Conservation (phyloP, 2,329 filamentous ascomycete genomes). For the Sordariomycetes sp. region DNA sequence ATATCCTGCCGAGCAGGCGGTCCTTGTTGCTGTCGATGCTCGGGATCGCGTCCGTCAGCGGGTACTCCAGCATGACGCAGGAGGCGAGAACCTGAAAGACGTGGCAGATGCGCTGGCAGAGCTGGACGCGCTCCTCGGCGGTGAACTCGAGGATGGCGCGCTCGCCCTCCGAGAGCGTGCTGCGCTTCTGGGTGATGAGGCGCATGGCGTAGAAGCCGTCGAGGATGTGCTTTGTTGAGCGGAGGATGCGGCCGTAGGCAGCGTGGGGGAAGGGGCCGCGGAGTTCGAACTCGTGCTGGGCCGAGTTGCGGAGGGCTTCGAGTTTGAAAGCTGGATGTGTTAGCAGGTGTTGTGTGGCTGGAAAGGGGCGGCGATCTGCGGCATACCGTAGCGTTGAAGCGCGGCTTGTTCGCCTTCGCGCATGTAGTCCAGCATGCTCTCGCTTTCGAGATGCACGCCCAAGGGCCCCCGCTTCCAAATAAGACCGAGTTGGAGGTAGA, state of each 20-base stretch:
- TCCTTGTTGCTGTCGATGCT: conserved; percentile 75
- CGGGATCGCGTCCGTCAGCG: conserved; percentile 80
- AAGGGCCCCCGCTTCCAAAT: conserved; percentile 95
- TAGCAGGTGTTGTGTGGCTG: neutral
- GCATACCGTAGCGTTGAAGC: conserved; percentile 63
- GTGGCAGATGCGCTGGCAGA: conserved; percentile 87
- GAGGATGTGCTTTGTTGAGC: conserved; percentile 73
- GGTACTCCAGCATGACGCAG: conserved; percentile 90
- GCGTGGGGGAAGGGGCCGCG: conserved; percentile 75
- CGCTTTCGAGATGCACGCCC: conserved; percentile 56
- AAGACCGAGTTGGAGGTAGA: conserved; percentile 90
- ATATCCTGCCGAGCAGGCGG: conserved; percentile 75
- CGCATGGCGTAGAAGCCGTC: conserved; percentile 97
- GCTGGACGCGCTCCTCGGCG: conserved; percentile 63
- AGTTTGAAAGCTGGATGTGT: conserved; percentile 48
- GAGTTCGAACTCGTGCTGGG: conserved; percentile 81
- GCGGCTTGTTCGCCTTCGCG: conserved; percentile 80
- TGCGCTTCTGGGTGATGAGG: conserved; percentile 75
- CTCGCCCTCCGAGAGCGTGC: conserved; percentile 69
- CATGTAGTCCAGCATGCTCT: conserved; percentile 62
- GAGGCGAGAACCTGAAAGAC: conserved; percentile 79
- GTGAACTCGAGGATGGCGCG: conserved; percentile 74
- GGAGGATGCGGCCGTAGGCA: conserved; percentile 65
- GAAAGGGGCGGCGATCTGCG: neutral
- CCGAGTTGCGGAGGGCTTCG: conserved; percentile 62